These are phyloP conservation scores for Lactarius deliciosus DNA, from an alignment of 768 basidiomycete genomes.

Conservation along the genomic window DNA sequence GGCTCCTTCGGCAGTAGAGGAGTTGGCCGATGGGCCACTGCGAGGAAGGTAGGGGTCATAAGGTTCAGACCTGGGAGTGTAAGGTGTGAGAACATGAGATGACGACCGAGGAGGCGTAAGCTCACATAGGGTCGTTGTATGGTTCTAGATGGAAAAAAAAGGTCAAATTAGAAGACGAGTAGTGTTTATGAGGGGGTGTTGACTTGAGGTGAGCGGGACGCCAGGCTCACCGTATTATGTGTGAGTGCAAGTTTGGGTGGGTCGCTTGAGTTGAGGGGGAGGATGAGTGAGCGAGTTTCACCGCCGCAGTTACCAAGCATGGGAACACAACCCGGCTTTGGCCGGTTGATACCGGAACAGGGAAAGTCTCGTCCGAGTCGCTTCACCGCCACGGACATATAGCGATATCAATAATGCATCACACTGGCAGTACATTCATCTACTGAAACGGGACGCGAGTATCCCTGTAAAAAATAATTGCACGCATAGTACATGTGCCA, in stretches of 20 bases:
- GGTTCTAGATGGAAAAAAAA: conserved; percentile 7
- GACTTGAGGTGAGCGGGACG: conserved; percentile 5
- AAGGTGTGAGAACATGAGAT: conserved; percentile 22
- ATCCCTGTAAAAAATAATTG: neutral
- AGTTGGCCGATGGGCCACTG: conserved; percentile 62
- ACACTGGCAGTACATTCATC: neutral
- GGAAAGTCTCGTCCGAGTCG: neutral
- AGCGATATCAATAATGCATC: neutral
- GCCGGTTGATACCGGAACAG: conserved; percentile 12
- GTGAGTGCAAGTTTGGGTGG: conserved; percentile 10
- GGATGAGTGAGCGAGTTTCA: neutral
- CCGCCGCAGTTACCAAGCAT: conserved; percentile 7
- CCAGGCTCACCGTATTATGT: conserved; percentile 25
- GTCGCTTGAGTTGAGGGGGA: conserved; percentile 13
- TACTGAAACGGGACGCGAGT: neutral
- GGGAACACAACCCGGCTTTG: conserved; percentile 12
- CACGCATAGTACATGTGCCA: conserved; percentile 18
- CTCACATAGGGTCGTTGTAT: conserved; percentile 28
- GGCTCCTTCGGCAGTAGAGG: conserved; percentile 43
- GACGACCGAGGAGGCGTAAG: conserved; percentile 4
- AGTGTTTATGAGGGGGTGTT: neutral
- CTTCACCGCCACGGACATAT: neutral
- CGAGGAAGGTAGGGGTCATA: conserved; percentile 98
- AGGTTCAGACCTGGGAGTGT: conserved; percentile 81
- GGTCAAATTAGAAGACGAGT: neutral